Conservation (phyloP, 208 protist genomes). For the Trypanosoma caninum region DNA sequence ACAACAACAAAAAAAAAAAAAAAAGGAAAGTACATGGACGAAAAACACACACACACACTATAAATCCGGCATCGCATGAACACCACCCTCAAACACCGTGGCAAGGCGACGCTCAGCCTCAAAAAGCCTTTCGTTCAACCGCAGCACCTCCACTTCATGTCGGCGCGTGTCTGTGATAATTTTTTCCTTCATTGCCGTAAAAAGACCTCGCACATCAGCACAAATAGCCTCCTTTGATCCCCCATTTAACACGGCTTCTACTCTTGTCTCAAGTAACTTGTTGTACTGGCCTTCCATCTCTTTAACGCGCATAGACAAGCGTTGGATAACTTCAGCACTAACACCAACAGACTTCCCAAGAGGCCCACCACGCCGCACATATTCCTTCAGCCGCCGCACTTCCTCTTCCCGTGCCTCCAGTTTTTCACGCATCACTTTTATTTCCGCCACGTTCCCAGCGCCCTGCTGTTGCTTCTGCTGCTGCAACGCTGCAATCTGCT, state of each 20-base stretch:
- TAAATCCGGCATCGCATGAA: not conserved
- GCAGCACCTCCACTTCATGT: slow-evolving; percentile 51
- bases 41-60: slow-evolving; percentile 3
- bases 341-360: not conserved
- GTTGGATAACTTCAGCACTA: not conserved
- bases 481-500: slow-evolving; percentile 7
- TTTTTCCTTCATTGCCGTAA: slow-evolving; percentile 43
- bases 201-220: slow-evolving; percentile 42
- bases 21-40: not conserved
- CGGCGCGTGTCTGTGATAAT: slow-evolving; percentile 37
- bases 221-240: slow-evolving; percentile 20
- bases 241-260: slow-evolving; percentile 8
- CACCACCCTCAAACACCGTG: not conserved
- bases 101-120: slow-evolving; percentile 31
- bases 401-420: slow-evolving; percentile 17
- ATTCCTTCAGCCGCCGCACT: slow-evolving; percentile 3
- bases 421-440: not conserved
- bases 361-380: not conserved
- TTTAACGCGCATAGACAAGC: slow-evolving; percentile 22
- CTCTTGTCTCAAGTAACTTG: slow-evolving; percentile 10
- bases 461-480: not conserved
- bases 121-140: slow-evolving; percentile 51
- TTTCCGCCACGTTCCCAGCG: not conserved
- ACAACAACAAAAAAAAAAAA: slow-evolving; percentile 15
- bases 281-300: slow-evolving; percentile 21